Conservation (phyloP, 2,329 filamentous ascomycete species). For the Chaetomium strumarium region DNA sequence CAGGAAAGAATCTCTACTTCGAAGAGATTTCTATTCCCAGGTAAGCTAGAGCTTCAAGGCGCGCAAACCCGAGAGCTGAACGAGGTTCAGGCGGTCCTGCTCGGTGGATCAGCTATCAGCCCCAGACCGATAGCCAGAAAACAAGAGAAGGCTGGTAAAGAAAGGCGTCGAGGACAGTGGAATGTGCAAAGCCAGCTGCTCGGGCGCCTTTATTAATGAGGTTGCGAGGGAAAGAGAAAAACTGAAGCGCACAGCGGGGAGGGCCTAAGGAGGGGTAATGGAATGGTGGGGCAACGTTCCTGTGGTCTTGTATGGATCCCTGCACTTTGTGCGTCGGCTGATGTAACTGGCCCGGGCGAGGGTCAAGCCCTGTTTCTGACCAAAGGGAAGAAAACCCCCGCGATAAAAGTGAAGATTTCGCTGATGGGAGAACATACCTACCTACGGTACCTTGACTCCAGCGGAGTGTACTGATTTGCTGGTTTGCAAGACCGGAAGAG, state of each 20-base stretch:
- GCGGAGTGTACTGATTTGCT: background rate
- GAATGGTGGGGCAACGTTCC: conserved; percentile 23
- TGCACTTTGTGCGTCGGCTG: conserved; percentile 23
- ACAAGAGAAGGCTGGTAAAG: conserved; percentile 16
- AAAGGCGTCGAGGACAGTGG: conserved; percentile 18
- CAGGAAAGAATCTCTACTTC: conserved; percentile 19
- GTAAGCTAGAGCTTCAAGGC: conserved; percentile 7
- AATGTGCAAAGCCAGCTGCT: conserved; percentile 19
- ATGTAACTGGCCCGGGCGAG: conserved; percentile 23
- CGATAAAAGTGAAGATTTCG: conserved; percentile 5
- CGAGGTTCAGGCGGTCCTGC: conserved; percentile 19
- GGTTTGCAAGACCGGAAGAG: background rate
- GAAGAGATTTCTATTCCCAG: conserved; percentile 23
- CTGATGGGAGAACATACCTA: background rate
- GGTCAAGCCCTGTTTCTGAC: conserved; percentile 27
- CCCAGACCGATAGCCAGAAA: conserved; percentile 24
- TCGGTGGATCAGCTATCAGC: conserved; percentile 24
- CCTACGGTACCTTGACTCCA: no score
- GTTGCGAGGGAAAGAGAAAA: conserved; percentile 19
- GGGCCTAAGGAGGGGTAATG: conserved; percentile 23
- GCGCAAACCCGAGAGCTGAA: conserved; percentile 17
- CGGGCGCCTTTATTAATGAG: conserved; percentile 19
- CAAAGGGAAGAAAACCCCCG: conserved; percentile 10
- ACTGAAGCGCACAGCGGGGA: conserved; percentile 14
- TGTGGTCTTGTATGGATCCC: conserved; percentile 17